Conservation (phyloP, 495 filamentous ascomycete species). For the Entonaema liquescens region DNA sequence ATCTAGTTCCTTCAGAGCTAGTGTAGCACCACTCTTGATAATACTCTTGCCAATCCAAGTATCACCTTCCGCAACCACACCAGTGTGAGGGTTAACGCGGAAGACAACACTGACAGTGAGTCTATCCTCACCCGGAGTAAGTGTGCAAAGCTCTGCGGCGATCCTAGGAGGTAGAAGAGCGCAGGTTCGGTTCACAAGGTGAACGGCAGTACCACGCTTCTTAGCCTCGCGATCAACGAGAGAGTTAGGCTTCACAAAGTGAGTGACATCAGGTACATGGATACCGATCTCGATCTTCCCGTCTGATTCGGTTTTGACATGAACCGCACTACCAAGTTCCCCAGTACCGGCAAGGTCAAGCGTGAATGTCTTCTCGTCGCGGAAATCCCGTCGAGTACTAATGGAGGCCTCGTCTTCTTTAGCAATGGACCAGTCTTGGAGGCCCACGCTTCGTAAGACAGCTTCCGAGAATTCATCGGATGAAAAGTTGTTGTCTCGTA, state of each 20-base stretch:
- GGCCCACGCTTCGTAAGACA: slow-evolving; percentile 89
- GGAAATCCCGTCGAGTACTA: slow-evolving; percentile 86
- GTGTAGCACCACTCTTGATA: slow-evolving; percentile 86
- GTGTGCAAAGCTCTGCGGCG: slow-evolving; percentile 84
- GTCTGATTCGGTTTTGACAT: slow-evolving; percentile 81
- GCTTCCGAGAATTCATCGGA: slow-evolving; percentile 98
- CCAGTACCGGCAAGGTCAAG: slow-evolving; percentile 85
- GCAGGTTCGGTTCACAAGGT: slow-evolving; percentile 89
- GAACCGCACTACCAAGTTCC: slow-evolving; percentile 89
- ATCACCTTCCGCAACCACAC: slow-evolving; percentile 79
- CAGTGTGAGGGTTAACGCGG: slow-evolving; percentile 80
- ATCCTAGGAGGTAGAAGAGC: slow-evolving; percentile 88
- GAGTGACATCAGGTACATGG: slow-evolving; percentile 93
- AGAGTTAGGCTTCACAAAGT: slow-evolving; percentile 96
- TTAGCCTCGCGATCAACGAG: slow-evolving; percentile 97
- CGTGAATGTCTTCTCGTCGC: slow-evolving; percentile 87
- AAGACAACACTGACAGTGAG: slow-evolving; percentile 93
- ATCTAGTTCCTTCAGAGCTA: slow-evolving; percentile 87
- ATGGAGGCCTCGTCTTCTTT: slow-evolving; percentile 81
- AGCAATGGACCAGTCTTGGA: slow-evolving; percentile 87
- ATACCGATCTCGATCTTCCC: slow-evolving; percentile 93
- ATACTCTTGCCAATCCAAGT: slow-evolving; percentile 95
- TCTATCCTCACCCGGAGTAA: slow-evolving; percentile 85
- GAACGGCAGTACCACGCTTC: slow-evolving; percentile 96
- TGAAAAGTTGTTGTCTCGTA: slow-evolving; percentile 98